phyloP scores from a whole-genome alignment of 768 basidiomycete genomes.

The Mycena belliarum region DNA sequence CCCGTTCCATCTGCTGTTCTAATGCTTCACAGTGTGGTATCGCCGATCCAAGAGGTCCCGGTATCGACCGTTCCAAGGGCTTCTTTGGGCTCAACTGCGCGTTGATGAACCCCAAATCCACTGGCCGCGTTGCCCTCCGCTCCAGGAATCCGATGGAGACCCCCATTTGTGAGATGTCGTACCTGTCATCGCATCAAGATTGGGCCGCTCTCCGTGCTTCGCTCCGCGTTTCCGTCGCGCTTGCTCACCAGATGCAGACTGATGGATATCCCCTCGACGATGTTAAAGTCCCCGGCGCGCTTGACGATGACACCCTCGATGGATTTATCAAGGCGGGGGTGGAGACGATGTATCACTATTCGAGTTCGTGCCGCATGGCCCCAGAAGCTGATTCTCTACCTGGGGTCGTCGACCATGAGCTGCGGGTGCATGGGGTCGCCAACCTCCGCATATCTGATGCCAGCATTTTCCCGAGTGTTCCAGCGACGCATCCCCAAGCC shows the following conservation, averaged over 20 bases:
- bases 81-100: constrained; percentile 5
- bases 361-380: constrained; percentile 48
- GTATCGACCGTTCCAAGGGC: not conserved
- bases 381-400: constrained; percentile 30
- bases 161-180: constrained; percentile 2
- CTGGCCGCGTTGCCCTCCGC: not conserved
- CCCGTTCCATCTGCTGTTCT: not conserved
- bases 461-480: constrained; percentile 36
- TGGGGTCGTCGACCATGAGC: constrained; percentile 45
- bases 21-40: not conserved
- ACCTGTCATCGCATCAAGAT: not conserved
- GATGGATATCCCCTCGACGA: not conserved
- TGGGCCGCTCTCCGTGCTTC: not conserved
- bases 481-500: constrained; percentile 10
- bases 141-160: not conserved
- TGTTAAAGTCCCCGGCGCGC: not conserved
- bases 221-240: not conserved
- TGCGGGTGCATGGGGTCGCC: constrained; percentile 45
- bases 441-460: constrained; percentile 45
- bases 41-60: constrained; percentile 3
- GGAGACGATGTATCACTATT: constrained; percentile 49
- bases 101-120: not conserved
- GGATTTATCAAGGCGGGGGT: constrained; percentile 40
- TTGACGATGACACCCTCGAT: constrained; percentile 37
- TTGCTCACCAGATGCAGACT: constrained; percentile 2